Base-by-base conservation (phyloP, 2,329 filamentous ascomycete species). In the Purpureocillium lavendulum region DNA sequence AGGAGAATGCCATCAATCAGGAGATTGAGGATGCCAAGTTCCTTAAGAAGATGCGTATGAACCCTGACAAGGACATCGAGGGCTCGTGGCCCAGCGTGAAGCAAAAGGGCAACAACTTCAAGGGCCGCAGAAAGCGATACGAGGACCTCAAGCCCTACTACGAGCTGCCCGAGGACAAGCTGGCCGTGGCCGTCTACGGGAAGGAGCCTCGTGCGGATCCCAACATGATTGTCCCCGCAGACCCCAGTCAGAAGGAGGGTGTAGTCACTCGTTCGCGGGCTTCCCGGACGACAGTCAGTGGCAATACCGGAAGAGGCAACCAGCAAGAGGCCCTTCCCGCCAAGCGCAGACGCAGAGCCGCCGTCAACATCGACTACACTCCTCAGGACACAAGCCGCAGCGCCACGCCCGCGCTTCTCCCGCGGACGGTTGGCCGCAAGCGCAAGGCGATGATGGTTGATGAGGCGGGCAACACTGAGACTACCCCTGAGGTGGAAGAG, bases 1-100 rank as follows among this genome's bases (percentile, higher is more conserved):
- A 75, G 37, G 75, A 78, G 46, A 78, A 78, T 45, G 64, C 74
- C 0, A 60, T 66, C 30, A 69, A 73, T 16, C 70, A 74, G 17
- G 61, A 63, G 13, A 59, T 62, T 13, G 69, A 73, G 36, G 73
- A 71, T 39, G 47, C 62, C 36, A 66, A 73, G 39, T 66, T 69
- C 12, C 59, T 70, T 8, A 36, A 9, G 17, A 36, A 36, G 30
- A 36, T 34, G 11, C 33, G 30, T 6, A 14, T 30, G 11, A 30
- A 30, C 29, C 29, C 29, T 10, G 21, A 26, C 21, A 26, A 26
- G 10, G 21, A 26, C 21, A 26, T 26, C 21, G 21, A 26, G 21
- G 21, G 21, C 21, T 26, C 21, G 5, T 26, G 21, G 21, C 21
- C 21, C 6, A 26, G 21, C 21, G 21, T 26, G 21, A 26, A 26